Conservation (phyloP, 306 rosid genomes). For the Cyclanthera cordifolia region DNA sequence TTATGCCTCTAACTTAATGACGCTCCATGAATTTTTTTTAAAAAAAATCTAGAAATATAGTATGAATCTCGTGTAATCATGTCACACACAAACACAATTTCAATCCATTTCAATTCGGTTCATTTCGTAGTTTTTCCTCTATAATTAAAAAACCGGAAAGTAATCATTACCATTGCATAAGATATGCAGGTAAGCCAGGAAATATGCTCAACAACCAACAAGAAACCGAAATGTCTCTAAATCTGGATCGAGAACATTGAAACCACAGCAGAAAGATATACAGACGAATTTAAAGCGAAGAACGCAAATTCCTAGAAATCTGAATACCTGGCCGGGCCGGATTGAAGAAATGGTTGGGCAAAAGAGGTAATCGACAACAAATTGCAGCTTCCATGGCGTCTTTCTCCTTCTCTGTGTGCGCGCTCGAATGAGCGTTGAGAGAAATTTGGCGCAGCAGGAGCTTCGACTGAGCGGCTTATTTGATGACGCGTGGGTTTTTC, state of each 20-base stretch:
- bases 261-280: too few species aligned
- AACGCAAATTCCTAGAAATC: not conserved
- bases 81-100: not conserved
- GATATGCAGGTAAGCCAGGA: not conserved
- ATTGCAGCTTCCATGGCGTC: slow-evolving; percentile 62
- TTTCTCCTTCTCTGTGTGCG: slow-evolving; percentile 12
- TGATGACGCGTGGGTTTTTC: not conserved
- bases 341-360: slow-evolving; percentile 48
- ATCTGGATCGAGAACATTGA: not conserved
- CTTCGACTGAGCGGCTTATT: not conserved
- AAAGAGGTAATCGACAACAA: slow-evolving; percentile 45
- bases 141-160: not conserved
- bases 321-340: slow-evolving; percentile 33
- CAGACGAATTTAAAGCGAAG: too few species aligned
- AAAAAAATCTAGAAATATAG: too few species aligned
- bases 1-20: too few species aligned
- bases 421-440: slow-evolving; percentile 1
- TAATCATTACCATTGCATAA: not conserved
- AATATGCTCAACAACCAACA: not conserved
- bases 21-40: too few species aligned
- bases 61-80: not conserved
- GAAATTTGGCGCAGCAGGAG: not conserved
- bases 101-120: not conserved
- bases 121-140: not conserved
- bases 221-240: not conserved